Conservation (phyloP, 2,329 filamentous ascomycete species). For the Pestalotiopsis sp. region DNA sequence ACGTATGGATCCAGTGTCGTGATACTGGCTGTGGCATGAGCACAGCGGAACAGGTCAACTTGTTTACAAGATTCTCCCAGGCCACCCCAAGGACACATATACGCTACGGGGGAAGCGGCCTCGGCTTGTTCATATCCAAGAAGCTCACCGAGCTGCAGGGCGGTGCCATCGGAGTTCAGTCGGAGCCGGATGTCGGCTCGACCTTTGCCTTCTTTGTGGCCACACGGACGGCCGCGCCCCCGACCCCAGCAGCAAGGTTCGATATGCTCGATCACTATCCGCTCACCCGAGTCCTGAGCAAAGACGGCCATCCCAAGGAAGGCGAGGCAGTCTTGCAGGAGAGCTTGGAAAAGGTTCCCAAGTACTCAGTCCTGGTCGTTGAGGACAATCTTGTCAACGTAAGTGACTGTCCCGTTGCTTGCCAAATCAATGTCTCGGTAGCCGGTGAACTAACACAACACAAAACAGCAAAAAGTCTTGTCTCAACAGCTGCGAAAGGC, state of each 20-base stretch:
- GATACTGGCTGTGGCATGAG: slow-evolving; percentile 72
- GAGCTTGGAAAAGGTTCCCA: neutral
- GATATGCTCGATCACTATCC: slow-evolving; percentile 11
- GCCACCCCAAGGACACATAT: slow-evolving; percentile 71
- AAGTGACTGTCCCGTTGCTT: neutral
- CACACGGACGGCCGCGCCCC: slow-evolving; percentile 45
- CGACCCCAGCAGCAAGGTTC: slow-evolving; percentile 23
- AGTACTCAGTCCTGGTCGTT: slow-evolving; percentile 47
- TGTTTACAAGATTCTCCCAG: slow-evolving; percentile 72
- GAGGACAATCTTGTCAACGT: slow-evolving; percentile 69
- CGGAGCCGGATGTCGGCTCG: slow-evolving; percentile 67
- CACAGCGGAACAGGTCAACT: slow-evolving; percentile 64
- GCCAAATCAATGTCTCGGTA: neutral
- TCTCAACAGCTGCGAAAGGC: slow-evolving; percentile 61
- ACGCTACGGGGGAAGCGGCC: slow-evolving; percentile 71
- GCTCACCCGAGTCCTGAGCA: slow-evolving; percentile 30
- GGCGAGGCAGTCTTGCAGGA: neutral
- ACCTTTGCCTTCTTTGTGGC: slow-evolving; percentile 80
- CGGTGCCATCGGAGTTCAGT: slow-evolving; percentile 75
- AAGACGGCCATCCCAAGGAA: slow-evolving; percentile 21
- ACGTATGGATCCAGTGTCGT: slow-evolving; percentile 71
- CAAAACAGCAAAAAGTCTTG: slow-evolving; percentile 55
- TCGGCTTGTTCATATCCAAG: slow-evolving; percentile 76
- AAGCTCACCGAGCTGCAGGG: slow-evolving; percentile 77
- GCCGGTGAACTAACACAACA: neutral